Base-by-base conservation (phyloP, 2,329 filamentous ascomycete species). In the Corniculantispora saksenae region DNA sequence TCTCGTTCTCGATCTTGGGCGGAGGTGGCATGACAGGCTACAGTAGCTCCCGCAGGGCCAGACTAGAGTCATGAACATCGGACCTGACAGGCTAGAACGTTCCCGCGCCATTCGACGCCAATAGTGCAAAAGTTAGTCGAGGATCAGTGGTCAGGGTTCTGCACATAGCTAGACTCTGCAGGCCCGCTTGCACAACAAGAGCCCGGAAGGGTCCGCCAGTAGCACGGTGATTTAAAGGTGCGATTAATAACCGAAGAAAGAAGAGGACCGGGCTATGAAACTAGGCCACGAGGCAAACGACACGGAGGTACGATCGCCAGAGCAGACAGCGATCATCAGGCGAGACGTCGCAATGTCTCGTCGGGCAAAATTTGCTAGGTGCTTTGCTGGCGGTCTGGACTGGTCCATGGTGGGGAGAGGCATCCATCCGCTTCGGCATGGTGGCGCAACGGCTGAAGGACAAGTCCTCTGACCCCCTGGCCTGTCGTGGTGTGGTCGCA, bases 361-460 rank as follows among this genome's bases (percentile, higher is more conserved):
- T 23, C 6, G 15, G 35, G 59, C 32, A 53, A 53, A 40, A 27
- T 58, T 48, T 45, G 48, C 47, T 53, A 21, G 43, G 53, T 27
- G 19, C 27, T 25, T 7, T 55, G 53, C 50, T 58, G 54, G 61
- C 38, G 61, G 54, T 64, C 61, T 64, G 53, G 61, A 64, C 61
- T 64, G 53, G 61, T 64, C 61, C 61, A 64, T 38, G 53, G 51
- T 48, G 61, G 61, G 25, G 53, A 50, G 54, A 29, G 43, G n/a
- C 60, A 54, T 47, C 47, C 45, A 27, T 61, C 35, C 48, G 48
- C 48, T 21, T 38, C 48, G 59, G 23, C 48, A 61, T 10, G 38
- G 59, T 61, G 59, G 59, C 59, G 59, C 48, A 45, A 61, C 59
- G 35, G 59, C 59, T 61, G 59, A 61, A 35, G 59, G 53, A 54